phyloP scores from a whole-genome alignment of 78 protist genomes.

The Isochrysis galbana region DNA sequence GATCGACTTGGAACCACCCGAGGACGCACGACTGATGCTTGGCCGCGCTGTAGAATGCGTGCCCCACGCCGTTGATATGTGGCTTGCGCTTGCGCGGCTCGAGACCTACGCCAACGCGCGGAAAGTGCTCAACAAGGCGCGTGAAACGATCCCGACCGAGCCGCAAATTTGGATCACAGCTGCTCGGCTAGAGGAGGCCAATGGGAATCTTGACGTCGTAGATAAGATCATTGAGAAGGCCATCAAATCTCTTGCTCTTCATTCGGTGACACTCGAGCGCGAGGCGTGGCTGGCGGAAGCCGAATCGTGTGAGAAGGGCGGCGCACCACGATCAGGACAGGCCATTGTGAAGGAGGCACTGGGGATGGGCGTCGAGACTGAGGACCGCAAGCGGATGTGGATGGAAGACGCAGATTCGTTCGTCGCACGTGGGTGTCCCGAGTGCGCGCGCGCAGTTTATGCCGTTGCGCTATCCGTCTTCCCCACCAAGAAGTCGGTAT shows the following conservation, averaged over 20 bases:
- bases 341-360: conserved; percentile 35
- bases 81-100: conserved; percentile 95
- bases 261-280: conserved; percentile 54
- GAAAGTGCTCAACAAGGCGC: conserved; percentile 84
- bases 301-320: conserved; percentile 67
- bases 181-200: conserved; percentile 91
- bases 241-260: conserved; percentile 8
- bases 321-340: conserved; percentile 11
- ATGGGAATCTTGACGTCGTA: conserved; percentile 55
- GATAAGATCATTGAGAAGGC: conserved; percentile 57
- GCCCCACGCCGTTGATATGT: conserved; percentile 81
- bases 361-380: conserved; percentile 81
- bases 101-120: conserved; percentile 85
- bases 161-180: conserved; percentile 93
- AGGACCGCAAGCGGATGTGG: conserved; percentile 87
- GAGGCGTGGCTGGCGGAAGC: conserved; percentile 86
- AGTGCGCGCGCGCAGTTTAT: conserved; percentile 79
- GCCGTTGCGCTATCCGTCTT: conserved; percentile 72
- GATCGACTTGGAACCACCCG: conserved; percentile 80
- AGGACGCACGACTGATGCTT: conserved; percentile 83
- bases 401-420: conserved; percentile 83
- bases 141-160: conserved; percentile 70
- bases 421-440: conserved; percentile 16
- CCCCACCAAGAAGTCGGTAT: conserved; percentile 78
- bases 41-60: conserved; percentile 89